Percentiles rank a stretch among this genome's conserved stretches.
These are phyloP conservation scores for Scolecobasidium constrictum DNA, from an alignment of 2,329 filamentous ascomycete genomes.

Conservation along the genomic window DNA sequence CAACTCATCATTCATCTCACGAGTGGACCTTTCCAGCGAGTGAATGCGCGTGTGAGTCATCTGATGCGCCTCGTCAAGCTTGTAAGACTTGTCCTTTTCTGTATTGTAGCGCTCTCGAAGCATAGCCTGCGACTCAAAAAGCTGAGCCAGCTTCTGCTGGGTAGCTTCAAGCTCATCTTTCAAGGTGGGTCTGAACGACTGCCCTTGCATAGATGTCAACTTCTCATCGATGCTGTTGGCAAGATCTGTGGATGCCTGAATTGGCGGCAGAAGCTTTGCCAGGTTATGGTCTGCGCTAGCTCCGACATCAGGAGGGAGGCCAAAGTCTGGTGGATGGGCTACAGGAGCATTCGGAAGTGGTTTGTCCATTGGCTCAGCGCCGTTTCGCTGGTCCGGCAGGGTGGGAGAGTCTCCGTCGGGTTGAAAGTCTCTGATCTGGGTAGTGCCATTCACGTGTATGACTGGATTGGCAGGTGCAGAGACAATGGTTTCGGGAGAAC, in stretches of 20 bases:
- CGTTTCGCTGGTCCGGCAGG: no score
- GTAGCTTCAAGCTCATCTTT: slow-evolving; percentile 5
- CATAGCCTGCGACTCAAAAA: slow-evolving; percentile 7
- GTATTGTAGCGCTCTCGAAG: slow-evolving; percentile 5
- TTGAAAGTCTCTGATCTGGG: no score
- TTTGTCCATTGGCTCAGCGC: no score
- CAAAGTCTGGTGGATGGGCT: not conserved
- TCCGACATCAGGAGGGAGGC: not conserved
- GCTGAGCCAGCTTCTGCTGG: slow-evolving; percentile 1
- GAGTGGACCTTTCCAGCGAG: slow-evolving; percentile 4
- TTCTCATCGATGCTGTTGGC: slow-evolving; percentile 1
- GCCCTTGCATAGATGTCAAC: not conserved
- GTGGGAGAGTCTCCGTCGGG: no score
- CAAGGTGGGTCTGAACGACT: not conserved
- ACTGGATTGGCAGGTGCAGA: no score
- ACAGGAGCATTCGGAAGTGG: no score
- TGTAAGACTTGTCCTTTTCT: slow-evolving; percentile 6
- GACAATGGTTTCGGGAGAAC: no score
- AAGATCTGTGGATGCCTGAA: not conserved
- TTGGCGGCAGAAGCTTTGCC: slow-evolving; percentile 1
- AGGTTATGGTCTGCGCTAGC: not conserved
- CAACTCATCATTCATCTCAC: slow-evolving; percentile 6
- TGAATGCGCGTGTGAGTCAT: not conserved
- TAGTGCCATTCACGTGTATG: no score
- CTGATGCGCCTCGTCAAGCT: slow-evolving; percentile 2